Percentiles rank a stretch among this genome's conserved stretches.
phyloP scores from a whole-genome alignment of 441 rosid species.

The Pelargonium cotyledonis region DNA sequence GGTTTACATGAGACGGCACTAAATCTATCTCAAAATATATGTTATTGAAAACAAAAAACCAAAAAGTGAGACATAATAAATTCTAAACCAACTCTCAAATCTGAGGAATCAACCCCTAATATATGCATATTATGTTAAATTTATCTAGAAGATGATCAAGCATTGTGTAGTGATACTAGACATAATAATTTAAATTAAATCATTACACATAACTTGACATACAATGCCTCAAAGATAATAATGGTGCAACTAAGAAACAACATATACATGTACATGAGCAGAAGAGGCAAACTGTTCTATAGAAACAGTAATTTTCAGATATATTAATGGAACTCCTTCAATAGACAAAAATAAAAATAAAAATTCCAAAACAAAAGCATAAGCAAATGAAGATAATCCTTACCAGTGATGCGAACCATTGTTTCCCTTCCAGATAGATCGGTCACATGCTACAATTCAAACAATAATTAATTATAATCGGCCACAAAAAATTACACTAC shows the following conservation, averaged over 20 bases:
- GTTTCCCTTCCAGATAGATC: conserved; percentile 71
- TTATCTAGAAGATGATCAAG: too few relatives aligned
- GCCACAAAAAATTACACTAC: not conserved
- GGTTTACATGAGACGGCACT: not conserved
- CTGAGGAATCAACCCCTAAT: too few relatives aligned
- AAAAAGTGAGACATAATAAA: not conserved
- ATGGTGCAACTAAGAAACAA: too few relatives aligned
- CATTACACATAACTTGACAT: too few relatives aligned
- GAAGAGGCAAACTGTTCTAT: too few relatives aligned
- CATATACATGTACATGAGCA: too few relatives aligned
- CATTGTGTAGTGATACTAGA: too few relatives aligned
- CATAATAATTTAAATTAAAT: too few relatives aligned
- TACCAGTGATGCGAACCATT: conserved; percentile 58
- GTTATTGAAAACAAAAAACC: not conserved
- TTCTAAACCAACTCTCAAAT: not conserved
- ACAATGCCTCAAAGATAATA: too few relatives aligned
- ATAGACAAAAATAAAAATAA: not conserved
- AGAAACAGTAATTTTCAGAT: too few relatives aligned
- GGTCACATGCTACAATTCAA: conserved; percentile 47
- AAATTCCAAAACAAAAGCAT: not conserved
- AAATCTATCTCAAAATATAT: not conserved
- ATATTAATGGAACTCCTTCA: too few relatives aligned
- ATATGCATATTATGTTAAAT: too few relatives aligned
- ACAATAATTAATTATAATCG: not conserved
- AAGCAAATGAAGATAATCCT: conserved; percentile 4